These are phyloP conservation scores for Diaporthe aspalathi DNA, from an alignment of 2,329 filamentous ascomycete species.

Conservation along the genomic window DNA sequence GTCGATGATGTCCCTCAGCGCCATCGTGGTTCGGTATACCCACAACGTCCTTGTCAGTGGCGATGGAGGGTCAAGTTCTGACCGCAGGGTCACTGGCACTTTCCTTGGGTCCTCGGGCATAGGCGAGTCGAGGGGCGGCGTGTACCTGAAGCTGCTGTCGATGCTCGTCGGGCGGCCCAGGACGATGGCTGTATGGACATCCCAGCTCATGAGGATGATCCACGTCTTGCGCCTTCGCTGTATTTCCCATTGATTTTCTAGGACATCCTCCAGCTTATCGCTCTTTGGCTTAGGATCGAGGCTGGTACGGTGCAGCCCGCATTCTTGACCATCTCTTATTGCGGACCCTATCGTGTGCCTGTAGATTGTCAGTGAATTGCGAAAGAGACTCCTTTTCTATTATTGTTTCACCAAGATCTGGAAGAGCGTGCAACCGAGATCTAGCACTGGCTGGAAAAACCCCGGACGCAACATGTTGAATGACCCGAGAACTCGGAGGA, in stretches of 20 bases:
- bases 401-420: neutral
- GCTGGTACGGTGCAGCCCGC: slow-evolving; percentile 67
- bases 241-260: slow-evolving; percentile 69
- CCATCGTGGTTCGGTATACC: slow-evolving; percentile 59
- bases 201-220: slow-evolving; percentile 66
- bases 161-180: slow-evolving; percentile 68
- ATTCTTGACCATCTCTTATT: slow-evolving; percentile 72
- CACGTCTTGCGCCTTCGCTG: slow-evolving; percentile 67
- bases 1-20: slow-evolving; percentile 64
- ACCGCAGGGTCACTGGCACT: slow-evolving; percentile 60
- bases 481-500: neutral
- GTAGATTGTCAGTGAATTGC: neutral
- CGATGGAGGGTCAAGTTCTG: slow-evolving; percentile 65
- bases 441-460: neutral
- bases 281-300: slow-evolving; percentile 62
- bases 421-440: neutral
- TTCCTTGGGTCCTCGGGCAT: slow-evolving; percentile 60
- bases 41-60: slow-evolving; percentile 66
- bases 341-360: slow-evolving; percentile 63
- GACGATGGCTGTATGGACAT: slow-evolving; percentile 64
- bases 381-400: slow-evolving; percentile 40
- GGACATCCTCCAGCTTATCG: slow-evolving; percentile 58
- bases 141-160: slow-evolving; percentile 60
- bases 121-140: slow-evolving; percentile 65
- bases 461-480: neutral